These are phyloP conservation scores for Desmodesmus armatus DNA, from an alignment of 139 green algal species.

Conservation along the genomic window DNA sequence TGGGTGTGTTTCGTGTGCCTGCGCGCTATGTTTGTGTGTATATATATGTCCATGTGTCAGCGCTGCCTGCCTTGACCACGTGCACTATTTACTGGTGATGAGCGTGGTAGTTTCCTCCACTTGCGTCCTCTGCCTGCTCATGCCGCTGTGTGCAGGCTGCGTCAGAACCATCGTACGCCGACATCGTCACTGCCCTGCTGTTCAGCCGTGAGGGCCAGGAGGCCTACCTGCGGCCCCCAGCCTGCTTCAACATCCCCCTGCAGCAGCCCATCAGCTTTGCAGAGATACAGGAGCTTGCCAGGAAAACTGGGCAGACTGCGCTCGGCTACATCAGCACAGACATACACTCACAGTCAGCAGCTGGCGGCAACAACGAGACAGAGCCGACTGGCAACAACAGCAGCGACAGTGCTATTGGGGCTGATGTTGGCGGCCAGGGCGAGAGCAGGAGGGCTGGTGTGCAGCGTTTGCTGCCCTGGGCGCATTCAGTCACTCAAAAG, in stretches of 20 bases:
- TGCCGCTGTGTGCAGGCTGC: slow-evolving; percentile 36
- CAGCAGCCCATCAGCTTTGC: slow-evolving; percentile 53
- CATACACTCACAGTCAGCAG: too few relatives aligned
- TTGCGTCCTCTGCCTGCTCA: not conserved
- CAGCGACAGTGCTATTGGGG: not conserved
- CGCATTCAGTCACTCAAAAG: not conserved
- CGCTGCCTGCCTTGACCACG: too few relatives aligned
- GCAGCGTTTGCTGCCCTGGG: not conserved
- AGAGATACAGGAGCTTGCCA: slow-evolving; percentile 54
- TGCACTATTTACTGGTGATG: too few relatives aligned
- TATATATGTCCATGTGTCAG: too few relatives aligned
- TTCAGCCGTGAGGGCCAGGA: slow-evolving; percentile 43
- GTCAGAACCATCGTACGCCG: slow-evolving; percentile 43
- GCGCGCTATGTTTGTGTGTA: too few relatives aligned
- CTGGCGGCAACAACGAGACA: too few relatives aligned
- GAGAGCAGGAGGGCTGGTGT: not conserved
- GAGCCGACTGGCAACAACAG: slow-evolving; percentile 21
- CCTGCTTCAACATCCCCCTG: slow-evolving; percentile 53
- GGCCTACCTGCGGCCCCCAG: slow-evolving; percentile 57
- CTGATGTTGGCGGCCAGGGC: not conserved
- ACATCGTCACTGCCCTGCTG: slow-evolving; percentile 45
- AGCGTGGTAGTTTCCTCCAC: too few relatives aligned
- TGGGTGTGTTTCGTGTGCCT: too few relatives aligned
- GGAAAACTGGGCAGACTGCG: slow-evolving; percentile 55
- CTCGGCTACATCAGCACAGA: slow-evolving; percentile 44